Evolutionary conservation across 345 rosid species (phyloP), one percentile per base, ranked within the genome.

Genomic region (Durio zibethinus): DNA sequence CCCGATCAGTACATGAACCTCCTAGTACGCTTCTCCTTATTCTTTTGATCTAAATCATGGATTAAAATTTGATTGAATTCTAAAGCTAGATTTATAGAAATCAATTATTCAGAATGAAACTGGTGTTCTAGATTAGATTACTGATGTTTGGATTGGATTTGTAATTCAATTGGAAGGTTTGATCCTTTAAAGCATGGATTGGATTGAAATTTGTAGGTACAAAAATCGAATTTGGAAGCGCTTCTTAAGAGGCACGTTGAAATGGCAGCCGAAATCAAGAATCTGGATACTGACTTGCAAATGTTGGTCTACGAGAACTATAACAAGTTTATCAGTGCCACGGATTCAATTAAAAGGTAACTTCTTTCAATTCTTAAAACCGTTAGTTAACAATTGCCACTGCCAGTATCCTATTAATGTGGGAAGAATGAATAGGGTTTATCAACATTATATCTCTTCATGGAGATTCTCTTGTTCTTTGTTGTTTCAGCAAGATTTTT

Each of bases 261-360:
- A 77, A 94, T 97, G 98, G 99, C 98, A 21, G 94, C 98, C 0
- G 97, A 97, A 90, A 94, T 97, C 25, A 97, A 97, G 80, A 97
- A 97, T 86, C 92, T 97, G 10, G 99, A 97, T 63, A 94, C 99
- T 20, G 99, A 97, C 84, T 87, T 97, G 87, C 99, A 97, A 84
- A 97, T 94, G 98, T 73, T 97, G 40, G 97, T 94, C 10, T 97
- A 94, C 80, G 98, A 97, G 80, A 97, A 97, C 74, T 97, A 97
- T 87, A 97, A 89, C 83, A 92, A 97, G 87, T 97, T 97, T 80
- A 92, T 94, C 80, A 92, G 99, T 75, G 99, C 99, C 66, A 97
- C 99, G 15, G 99, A 97, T 86, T 87, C 99, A 12, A 97, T 97
- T 83, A 94, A 89, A 87, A 88, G 99, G 99, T 94, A 85, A 35